Evolutionary conservation across 2,329 filamentous ascomycete genomes (phyloP).

Genomic region (Aspergillus brasiliensis): DNA sequence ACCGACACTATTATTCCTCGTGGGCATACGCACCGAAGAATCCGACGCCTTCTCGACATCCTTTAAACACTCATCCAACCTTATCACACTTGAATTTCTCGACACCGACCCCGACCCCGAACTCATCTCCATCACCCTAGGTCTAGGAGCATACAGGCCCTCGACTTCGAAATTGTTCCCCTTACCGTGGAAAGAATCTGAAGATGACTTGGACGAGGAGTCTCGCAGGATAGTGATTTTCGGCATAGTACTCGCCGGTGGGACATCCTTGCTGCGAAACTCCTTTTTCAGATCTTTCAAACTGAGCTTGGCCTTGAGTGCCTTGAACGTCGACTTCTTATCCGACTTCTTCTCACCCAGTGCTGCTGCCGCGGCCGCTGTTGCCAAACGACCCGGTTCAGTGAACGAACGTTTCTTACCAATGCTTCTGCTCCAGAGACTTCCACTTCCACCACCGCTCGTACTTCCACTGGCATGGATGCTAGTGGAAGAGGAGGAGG

Average conservation of each 20-base stretch:
- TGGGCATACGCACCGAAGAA: not conserved
- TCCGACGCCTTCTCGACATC: constrained; percentile 7
- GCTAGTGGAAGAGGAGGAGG: too few relatives aligned
- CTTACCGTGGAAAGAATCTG: not conserved
- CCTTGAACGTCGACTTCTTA: constrained; percentile 27
- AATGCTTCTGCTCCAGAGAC: constrained; percentile 4
- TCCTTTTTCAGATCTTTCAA: constrained; percentile 34
- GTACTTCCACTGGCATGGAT: too few relatives aligned
- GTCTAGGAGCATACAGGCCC: constrained; percentile 21
- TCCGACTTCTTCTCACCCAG: constrained; percentile 1
- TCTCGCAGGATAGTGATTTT: not conserved
- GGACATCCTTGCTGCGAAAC: constrained; percentile 19
- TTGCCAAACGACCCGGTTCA: constrained; percentile 9
- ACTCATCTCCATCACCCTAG: constrained; percentile 8
- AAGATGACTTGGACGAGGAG: not conserved
- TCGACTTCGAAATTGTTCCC: constrained; percentile 11
- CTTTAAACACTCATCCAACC: constrained; percentile 2
- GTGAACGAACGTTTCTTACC: constrained; percentile 21
- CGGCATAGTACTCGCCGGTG: constrained; percentile 15
- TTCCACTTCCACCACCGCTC: not conserved
- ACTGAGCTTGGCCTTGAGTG: constrained; percentile 33
- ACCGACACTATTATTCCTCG: not conserved
- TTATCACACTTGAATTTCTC: not conserved
- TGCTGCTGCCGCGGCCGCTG: not conserved
- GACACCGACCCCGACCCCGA: constrained; percentile 19